These are phyloP conservation scores for Theobroma cacao DNA, from an alignment of 345 rosid species.

Conservation along the genomic window DNA sequence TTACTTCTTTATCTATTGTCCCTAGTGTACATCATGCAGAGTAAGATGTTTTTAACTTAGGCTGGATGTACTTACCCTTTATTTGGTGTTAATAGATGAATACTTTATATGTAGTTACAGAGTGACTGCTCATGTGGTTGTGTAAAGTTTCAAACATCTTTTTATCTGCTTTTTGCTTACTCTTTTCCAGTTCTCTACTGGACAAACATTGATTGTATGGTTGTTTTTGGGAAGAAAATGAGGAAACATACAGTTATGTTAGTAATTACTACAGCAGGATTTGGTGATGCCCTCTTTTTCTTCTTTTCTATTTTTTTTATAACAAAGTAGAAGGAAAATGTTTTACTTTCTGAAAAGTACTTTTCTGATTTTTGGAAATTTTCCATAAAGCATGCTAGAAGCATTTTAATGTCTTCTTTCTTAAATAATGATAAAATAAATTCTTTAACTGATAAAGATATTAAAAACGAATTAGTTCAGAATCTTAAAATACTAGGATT, in stretches of 20 bases:
- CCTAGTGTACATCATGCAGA: no score
- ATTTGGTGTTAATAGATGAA: no score
- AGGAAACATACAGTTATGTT: background rate
- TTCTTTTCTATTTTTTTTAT: no score
- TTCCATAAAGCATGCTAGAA: background rate
- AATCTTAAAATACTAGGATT: background rate
- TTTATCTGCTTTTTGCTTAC: background rate
- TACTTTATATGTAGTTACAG: no score
- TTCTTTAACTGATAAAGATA: background rate
- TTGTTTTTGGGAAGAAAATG: background rate
- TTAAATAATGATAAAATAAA: background rate
- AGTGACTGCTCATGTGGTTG: no score
- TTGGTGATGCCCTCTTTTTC: background rate
- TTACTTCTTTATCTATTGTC: background rate
- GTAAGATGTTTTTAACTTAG: no score
- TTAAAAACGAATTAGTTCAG: background rate
- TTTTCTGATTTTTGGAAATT: background rate
- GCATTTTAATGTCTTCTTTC: background rate
- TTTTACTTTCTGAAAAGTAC: background rate
- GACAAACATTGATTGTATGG: background rate
- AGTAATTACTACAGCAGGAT: background rate
- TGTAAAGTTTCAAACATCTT: no score
- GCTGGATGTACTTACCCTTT: no score
- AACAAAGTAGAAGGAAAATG: background rate
- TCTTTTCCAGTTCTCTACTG: background rate